Conservation (phyloP, 1,284 basidiomycete species). For the Austroboletus niveus region DNA sequence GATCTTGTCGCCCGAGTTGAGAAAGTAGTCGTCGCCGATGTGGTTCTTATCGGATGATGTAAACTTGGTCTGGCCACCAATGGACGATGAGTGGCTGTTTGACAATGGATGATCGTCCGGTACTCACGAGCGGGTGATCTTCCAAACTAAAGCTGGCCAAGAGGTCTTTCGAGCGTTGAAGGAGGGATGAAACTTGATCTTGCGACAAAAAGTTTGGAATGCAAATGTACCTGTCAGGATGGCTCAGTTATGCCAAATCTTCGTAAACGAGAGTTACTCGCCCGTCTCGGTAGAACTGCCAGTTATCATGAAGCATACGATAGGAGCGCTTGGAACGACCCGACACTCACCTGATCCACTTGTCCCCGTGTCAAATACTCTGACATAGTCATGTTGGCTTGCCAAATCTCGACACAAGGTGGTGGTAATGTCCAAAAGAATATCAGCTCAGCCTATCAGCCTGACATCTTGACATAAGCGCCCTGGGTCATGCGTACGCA, state of each 20-base stretch:
- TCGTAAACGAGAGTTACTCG: slow-evolving; percentile 2
- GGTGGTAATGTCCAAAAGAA: not conserved
- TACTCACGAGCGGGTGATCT: slow-evolving; percentile 74
- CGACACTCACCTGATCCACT: slow-evolving; percentile 36
- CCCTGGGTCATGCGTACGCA: not conserved
- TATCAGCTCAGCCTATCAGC: not conserved
- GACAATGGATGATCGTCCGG: too few species aligned
- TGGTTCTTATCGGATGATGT: slow-evolving; percentile 76
- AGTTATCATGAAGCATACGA: not conserved
- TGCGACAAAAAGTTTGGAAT: slow-evolving; percentile 69
- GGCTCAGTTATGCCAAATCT: not conserved
- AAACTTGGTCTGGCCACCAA: slow-evolving; percentile 74
- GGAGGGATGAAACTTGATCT: slow-evolving; percentile 60
- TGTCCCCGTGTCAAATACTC: slow-evolving; percentile 41
- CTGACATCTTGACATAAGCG: too few species aligned
- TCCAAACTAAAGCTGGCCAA: slow-evolving; percentile 74
- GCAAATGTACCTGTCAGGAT: slow-evolving; percentile 66
- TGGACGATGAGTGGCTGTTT: not conserved
- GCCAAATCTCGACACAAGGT: not conserved
- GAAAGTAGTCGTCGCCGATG: slow-evolving; percentile 90
- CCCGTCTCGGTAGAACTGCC: slow-evolving; percentile 28
- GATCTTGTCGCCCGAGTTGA: slow-evolving; percentile 90
- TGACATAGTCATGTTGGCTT: slow-evolving; percentile 3
- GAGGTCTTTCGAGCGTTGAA: slow-evolving; percentile 70
- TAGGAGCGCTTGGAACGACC: not conserved